A percentile compares a stretch with the other conserved stretches of the same genome.
Conservation (phyloP, 495 filamentous ascomycete species). For the Oidiodendron maius region DNA sequence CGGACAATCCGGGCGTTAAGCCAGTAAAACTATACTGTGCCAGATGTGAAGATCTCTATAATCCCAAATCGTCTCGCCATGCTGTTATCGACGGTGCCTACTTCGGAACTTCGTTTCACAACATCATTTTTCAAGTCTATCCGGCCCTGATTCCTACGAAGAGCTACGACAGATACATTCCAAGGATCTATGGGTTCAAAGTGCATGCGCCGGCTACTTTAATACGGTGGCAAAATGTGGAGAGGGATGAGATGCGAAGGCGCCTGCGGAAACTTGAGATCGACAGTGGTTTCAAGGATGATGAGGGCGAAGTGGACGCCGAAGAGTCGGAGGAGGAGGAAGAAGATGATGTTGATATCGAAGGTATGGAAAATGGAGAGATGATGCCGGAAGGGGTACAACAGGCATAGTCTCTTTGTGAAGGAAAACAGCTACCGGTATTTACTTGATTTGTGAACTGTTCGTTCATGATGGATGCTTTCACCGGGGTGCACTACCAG, state of each 20-base stretch:
- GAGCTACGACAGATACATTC: constrained; percentile 77
- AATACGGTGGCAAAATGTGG: constrained; percentile 80
- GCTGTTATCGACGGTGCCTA: constrained; percentile 94
- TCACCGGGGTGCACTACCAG: constrained; percentile 6
- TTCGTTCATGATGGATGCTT: background rate
- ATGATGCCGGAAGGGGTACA: constrained; percentile 14
- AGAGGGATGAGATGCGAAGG: constrained; percentile 71
- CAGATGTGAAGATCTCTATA: constrained; percentile 97
- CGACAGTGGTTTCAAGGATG: constrained; percentile 53
- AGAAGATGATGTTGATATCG: constrained; percentile 29
- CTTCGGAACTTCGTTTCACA: constrained; percentile 96
- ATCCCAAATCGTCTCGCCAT: constrained; percentile 96
- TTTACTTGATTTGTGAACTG: background rate
- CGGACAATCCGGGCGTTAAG: constrained; percentile 76
- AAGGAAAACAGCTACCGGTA: constrained; percentile 3
- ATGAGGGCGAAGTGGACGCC: constrained; percentile 33
- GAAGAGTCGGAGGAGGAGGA: constrained; percentile 35
- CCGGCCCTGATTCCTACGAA: constrained; percentile 82
- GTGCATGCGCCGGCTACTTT: constrained; percentile 87
- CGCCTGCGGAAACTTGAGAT: constrained; percentile 54
- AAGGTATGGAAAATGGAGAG: constrained; percentile 18
- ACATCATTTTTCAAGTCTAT: constrained; percentile 98
- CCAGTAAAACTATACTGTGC: constrained; percentile 95
- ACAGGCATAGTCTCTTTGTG: background rate
- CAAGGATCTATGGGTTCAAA: constrained; percentile 88